Conservation (phyloP, 306 rosid species). For the Betula pendula region DNA sequence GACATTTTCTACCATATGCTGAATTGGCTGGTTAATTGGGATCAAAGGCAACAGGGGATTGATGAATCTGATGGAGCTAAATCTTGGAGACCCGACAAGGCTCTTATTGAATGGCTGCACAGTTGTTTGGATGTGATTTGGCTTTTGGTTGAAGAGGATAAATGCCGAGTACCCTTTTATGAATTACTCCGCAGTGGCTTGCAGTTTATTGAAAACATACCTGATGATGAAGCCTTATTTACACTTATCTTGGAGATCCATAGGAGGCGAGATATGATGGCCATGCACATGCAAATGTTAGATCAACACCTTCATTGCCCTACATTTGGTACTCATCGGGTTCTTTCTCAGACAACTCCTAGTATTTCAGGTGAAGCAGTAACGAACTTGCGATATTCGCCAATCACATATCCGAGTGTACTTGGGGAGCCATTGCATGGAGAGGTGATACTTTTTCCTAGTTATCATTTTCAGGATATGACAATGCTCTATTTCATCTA, state of each 20-base stretch:
- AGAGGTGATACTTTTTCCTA: slow-evolving; percentile 67
- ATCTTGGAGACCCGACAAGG: slow-evolving; percentile 82
- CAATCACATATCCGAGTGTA: slow-evolving; percentile 92
- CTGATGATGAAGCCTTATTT: slow-evolving; percentile 91
- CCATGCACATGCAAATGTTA: slow-evolving; percentile 98
- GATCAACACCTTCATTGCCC: slow-evolving; percentile 99
- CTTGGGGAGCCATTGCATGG: slow-evolving; percentile 98
- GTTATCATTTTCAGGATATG: slow-evolving; percentile 19
- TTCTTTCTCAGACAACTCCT: slow-evolving; percentile 67
- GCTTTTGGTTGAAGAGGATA: slow-evolving; percentile 92
- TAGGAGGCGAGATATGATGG: slow-evolving; percentile 98
- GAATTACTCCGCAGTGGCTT: slow-evolving; percentile 87
- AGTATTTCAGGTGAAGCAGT: slow-evolving; percentile 63
- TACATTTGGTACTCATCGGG: slow-evolving; percentile 86
- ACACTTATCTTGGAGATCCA: slow-evolving; percentile 94
- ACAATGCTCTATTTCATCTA: slow-evolving; percentile 15
- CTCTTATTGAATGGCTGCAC: slow-evolving; percentile 89
- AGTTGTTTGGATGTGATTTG: slow-evolving; percentile 98
- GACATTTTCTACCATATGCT: slow-evolving; percentile 87
- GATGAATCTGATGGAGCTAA: slow-evolving; percentile 62
- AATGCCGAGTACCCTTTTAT: slow-evolving; percentile 93
- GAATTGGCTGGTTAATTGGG: slow-evolving; percentile 97
- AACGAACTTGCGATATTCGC: slow-evolving; percentile 69
- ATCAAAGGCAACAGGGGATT: slow-evolving; percentile 70
- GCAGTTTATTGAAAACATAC: slow-evolving; percentile 92